These are phyloP conservation scores for Neoscytalidium dimidiatum DNA, from an alignment of 2,329 filamentous ascomycete genomes.

Conservation along the genomic window DNA sequence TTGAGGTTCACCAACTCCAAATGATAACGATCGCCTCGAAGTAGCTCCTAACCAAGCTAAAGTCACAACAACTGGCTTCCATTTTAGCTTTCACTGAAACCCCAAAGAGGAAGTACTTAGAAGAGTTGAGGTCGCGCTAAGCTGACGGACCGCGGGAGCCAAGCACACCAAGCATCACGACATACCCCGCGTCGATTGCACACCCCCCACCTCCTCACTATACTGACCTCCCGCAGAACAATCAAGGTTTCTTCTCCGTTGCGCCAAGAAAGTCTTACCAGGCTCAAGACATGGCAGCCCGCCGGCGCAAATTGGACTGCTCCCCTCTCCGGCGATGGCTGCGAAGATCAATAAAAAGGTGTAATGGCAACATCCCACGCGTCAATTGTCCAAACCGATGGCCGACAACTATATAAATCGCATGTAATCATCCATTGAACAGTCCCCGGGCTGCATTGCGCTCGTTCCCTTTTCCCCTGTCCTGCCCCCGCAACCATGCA, in stretches of 20 bases:
- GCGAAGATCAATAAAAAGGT: not conserved
- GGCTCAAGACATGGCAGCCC: not conserved
- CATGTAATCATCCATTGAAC: fast-evolving
- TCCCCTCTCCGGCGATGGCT: not conserved
- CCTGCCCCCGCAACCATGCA: not conserved
- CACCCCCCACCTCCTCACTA: not conserved
- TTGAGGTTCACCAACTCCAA: not conserved
- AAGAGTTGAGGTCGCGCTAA: not conserved
- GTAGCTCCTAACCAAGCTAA: not conserved
- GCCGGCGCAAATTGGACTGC: not conserved
- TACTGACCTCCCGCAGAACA: not conserved
- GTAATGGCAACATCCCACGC: not conserved
- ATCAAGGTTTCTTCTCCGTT: not conserved
- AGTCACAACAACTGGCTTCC: not conserved
- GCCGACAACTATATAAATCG: not conserved
- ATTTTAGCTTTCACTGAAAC: not conserved
- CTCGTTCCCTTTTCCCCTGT: too few relatives aligned
- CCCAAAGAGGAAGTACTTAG: not conserved
- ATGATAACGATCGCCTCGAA: not conserved
- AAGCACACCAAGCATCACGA: not conserved
- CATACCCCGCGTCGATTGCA: not conserved
- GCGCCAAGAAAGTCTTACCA: not conserved
- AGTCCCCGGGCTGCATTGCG: too few relatives aligned
- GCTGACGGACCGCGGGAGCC: not conserved
- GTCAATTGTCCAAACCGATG: not conserved